phyloP scores from a whole-genome alignment of 768 basidiomycete species.

The Pilatotrama ljubarskyi region DNA sequence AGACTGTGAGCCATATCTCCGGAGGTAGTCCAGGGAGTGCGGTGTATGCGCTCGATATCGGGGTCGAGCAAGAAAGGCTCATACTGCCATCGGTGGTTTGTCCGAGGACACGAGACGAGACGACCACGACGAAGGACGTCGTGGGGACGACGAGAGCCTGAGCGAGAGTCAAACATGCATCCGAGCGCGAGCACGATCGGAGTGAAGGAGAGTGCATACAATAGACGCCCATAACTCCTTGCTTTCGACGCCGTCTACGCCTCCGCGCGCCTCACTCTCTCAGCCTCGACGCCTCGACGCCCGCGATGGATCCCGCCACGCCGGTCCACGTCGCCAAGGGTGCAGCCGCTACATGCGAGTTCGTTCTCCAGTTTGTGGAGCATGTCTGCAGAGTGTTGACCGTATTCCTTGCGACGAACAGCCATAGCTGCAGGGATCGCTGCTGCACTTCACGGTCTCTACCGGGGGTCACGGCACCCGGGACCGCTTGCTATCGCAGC shows the following conservation, averaged over 20 bases:
- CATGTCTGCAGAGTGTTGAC: slow-evolving; percentile 24
- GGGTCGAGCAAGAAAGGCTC: background rate
- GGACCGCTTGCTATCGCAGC: slow-evolving; percentile 56
- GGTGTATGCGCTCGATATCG: background rate
- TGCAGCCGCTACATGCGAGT: slow-evolving; percentile 76
- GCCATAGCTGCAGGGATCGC: slow-evolving; percentile 55
- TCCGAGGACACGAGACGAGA: no score
- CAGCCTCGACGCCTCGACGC: background rate
- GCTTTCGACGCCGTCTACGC: background rate
- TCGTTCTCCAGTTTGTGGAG: slow-evolving; percentile 46
- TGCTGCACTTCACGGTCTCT: slow-evolving; percentile 46
- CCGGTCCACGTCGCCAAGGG: slow-evolving; percentile 53
- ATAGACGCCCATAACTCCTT: background rate
- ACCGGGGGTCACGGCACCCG: slow-evolving; percentile 48
- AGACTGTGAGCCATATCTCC: slow-evolving; percentile 21
- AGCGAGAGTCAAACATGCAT: background rate
- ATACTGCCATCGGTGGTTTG: background rate
- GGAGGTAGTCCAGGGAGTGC: background rate
- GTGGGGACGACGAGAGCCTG: background rate
- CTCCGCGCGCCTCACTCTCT: background rate
- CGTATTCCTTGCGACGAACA: slow-evolving; percentile 34
- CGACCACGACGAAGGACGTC: no score
- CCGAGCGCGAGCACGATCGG: background rate
- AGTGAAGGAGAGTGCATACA: background rate
- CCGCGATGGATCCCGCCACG: slow-evolving; percentile 32